Conservation (phyloP, 2,329 filamentous ascomycete species). For the Aspergillus pseudotamarii region DNA sequence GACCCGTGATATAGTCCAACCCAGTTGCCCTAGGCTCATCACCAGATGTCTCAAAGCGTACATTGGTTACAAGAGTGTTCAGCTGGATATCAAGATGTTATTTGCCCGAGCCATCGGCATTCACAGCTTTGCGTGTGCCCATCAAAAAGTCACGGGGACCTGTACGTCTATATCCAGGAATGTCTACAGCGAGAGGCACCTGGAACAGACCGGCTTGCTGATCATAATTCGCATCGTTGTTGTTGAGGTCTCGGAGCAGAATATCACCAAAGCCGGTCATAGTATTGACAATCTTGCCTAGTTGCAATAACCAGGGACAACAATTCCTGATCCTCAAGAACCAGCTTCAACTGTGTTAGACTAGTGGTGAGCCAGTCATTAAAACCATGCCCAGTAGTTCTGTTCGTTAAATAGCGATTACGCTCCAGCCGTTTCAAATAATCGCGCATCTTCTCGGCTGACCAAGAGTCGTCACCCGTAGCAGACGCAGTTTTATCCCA, state of each 20-base stretch:
- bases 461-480: conserved; percentile 63
- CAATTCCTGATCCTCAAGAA: conserved; percentile 57
- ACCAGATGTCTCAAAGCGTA: conserved; percentile 44
- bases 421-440: conserved; percentile 59
- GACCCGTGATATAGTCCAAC: conserved; percentile 51
- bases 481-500: conserved; percentile 58
- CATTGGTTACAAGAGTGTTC: conserved; percentile 49
- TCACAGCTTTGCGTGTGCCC: conserved; percentile 52
- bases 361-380: conserved; percentile 60
- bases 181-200: conserved; percentile 59
- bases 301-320: conserved; percentile 53
- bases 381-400: conserved; percentile 56
- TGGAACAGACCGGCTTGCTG: conserved; percentile 56
- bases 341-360: conserved; percentile 54
- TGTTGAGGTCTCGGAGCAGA: conserved; percentile 56
- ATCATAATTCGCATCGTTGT: conserved; percentile 50
- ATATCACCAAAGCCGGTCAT: conserved; percentile 49
- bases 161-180: conserved; percentile 52
- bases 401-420: conserved; percentile 53
- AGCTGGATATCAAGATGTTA: conserved; percentile 60
- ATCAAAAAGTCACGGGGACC: conserved; percentile 61
- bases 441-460: conserved; percentile 57
- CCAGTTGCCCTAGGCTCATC: conserved; percentile 46
- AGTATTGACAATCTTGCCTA: conserved; percentile 44
- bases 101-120: conserved; percentile 53